Evolutionary conservation across 176 grass and related monocot genomes (phyloP), one percentile per base, ranked within the genome.

Genomic region (Luzula sylvatica): DNA sequence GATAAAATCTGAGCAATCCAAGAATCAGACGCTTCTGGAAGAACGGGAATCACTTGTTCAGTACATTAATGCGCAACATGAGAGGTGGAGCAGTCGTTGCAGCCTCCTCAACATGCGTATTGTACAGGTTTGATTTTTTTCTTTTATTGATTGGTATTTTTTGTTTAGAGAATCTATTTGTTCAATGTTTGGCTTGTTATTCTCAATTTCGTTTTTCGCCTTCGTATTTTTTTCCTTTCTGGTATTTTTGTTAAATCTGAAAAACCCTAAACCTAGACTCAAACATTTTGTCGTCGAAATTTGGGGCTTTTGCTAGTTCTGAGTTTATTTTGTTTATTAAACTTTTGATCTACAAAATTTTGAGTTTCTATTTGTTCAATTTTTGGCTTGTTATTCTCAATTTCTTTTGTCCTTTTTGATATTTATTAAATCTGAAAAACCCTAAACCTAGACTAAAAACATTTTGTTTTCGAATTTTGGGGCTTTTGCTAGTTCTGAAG

Each of bases 201-300:
- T 46, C 38, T 61, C 14, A 24, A 46, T 20, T 3, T 45, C 42
- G 57, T 13, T 24, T 15, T 13, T 60, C 20, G 12, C 35, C 18
- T 61, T 45, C n/a, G n/a, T n/a, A n/a, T n/a, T n/a, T n/a, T n/a
- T n/a, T n/a, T n/a, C n/a, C n/a, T n/a, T n/a, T n/a, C n/a, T n/a
- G n/a, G n/a, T n/a, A n/a, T n/a, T n/a, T n/a, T n/a, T n/a, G n/a
- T n/a, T n/a, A n/a, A n/a, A n/a, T n/a, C n/a, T n/a, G n/a, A n/a
- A n/a, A 45, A 56, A 38, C 53, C 52, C 52, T 55, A 55, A 60
- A 20, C 38, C 38, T 60, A 60, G 20, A 15, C 43, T 24, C 20
- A 43, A 25, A 41, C 39, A n/a, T 58, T 9, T 23, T 13, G 17
- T 42, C 12, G 28, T 38, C 20, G 1, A n/a, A 22, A 3, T 48